These are phyloP conservation scores for Apiospora arundinis DNA, from an alignment of 2,329 filamentous ascomycete genomes.

Conservation along the genomic window DNA sequence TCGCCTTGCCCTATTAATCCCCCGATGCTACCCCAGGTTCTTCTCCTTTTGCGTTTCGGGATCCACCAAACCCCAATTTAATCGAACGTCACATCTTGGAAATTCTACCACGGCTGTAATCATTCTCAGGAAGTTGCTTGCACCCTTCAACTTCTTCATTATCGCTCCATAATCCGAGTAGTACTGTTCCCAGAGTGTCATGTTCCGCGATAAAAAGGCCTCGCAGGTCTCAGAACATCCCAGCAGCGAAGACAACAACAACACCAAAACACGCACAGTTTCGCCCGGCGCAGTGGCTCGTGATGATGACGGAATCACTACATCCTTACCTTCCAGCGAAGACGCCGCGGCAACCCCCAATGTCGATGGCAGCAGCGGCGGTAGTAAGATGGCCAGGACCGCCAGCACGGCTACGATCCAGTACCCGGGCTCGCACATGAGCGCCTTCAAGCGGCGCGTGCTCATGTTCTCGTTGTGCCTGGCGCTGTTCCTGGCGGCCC, in stretches of 20 bases:
- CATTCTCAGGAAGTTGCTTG: background rate
- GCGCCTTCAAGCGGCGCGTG: slow-evolving; percentile 21
- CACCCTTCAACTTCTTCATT: background rate
- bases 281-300: background rate
- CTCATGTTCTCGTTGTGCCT: slow-evolving; percentile 23
- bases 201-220: background rate
- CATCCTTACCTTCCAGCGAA: background rate
- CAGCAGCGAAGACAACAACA: background rate
- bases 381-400: background rate
- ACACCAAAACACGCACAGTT: background rate
- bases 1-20: background rate
- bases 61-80: slow-evolving; percentile 7
- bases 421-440: slow-evolving; percentile 19
- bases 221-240: background rate
- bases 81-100: background rate
- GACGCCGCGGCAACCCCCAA: background rate
- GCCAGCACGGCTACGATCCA: background rate
- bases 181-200: background rate
- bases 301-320: background rate
- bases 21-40: background rate
- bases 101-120: background rate
- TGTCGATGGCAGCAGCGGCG: background rate
- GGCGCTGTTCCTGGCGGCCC: slow-evolving; percentile 23
- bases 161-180: background rate
- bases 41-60: background rate